phyloP scores from a whole-genome alignment of 73 alveolate genomes.

The Tetrahymena elliotti region DNA sequence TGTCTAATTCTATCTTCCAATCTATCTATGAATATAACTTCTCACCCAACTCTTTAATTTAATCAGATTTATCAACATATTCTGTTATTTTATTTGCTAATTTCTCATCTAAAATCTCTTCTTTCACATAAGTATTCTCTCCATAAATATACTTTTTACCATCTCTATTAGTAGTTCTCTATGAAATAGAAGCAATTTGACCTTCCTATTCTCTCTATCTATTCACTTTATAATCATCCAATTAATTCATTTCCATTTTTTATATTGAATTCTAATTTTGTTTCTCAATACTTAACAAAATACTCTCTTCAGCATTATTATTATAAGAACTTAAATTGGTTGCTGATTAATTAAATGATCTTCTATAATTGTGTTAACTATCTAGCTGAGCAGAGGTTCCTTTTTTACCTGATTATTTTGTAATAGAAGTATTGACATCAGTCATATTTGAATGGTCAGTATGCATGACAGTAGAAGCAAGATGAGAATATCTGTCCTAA shows the following conservation, averaged over 20 bases:
- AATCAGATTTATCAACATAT: background rate
- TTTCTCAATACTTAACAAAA: background rate
- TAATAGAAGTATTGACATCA: background rate
- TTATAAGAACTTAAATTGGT: background rate
- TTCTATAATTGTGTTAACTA: background rate
- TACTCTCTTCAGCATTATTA: background rate
- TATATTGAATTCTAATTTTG: background rate
- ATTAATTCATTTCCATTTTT: background rate
- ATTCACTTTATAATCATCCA: background rate
- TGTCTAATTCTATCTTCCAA: background rate
- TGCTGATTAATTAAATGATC: background rate
- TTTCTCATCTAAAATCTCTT: background rate
- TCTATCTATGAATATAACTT: background rate
- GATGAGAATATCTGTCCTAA: background rate
- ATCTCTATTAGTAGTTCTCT: background rate
- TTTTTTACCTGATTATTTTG: background rate
- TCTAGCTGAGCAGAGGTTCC: background rate
- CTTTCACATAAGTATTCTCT: background rate
- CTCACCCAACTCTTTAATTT: background rate
- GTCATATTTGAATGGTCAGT: background rate
- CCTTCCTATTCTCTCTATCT: background rate
- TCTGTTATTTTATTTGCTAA: background rate
- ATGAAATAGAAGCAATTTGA: background rate
- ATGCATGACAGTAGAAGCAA: background rate
- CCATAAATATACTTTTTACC: background rate